Evolutionary conservation across 2,329 filamentous ascomycete species (phyloP), one percentile per base, ranked within the genome.

Genomic region (Calycina marina): DNA sequence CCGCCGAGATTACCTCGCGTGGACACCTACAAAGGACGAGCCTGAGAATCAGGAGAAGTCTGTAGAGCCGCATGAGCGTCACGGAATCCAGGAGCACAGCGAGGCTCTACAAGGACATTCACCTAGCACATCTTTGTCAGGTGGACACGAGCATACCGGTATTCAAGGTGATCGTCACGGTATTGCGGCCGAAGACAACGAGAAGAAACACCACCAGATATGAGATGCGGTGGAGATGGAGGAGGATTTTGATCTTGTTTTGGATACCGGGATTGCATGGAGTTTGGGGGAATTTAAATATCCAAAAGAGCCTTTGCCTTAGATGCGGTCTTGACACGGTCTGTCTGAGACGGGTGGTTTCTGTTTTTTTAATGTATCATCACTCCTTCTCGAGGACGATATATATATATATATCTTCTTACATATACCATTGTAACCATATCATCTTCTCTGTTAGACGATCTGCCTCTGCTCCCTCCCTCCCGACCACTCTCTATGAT

Each of bases 1-100:
- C 37, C 77, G 82, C 51, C 74, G 82, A 49, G 82, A 90, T 58
- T 90, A 86, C 64, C 71, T 90, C 24, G 82, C 11, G 10, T 90
- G 82, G 82, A 86, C 79, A 17, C 82, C 82, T 1, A 73, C 77
- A 18, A 77, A 77, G 50, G 65, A 62, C 39, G 72, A 80, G 44
- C 77, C 72, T 15, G 41, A 46, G 39, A 47, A 44, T 37, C 63
- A 66, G 30, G 56, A 64, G 36, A 60, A 67, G 40, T 70, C 73
- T 39, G 63, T 69, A 48, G 59, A 65, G 18, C 55, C 67, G 35
- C 60, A 77, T 32, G 77, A 80, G 11, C 72, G 79, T 50, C 77
- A 85, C 53, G 80, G 78, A 38, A 81, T 83, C 44, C 63, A 65
- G 38, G 69, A 77, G 52, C 79, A 85, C 54, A 70, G 69, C 50